Evolutionary conservation across 163 green algal genomes (phyloP).

Genomic region (Scenedesmus sp.): DNA sequence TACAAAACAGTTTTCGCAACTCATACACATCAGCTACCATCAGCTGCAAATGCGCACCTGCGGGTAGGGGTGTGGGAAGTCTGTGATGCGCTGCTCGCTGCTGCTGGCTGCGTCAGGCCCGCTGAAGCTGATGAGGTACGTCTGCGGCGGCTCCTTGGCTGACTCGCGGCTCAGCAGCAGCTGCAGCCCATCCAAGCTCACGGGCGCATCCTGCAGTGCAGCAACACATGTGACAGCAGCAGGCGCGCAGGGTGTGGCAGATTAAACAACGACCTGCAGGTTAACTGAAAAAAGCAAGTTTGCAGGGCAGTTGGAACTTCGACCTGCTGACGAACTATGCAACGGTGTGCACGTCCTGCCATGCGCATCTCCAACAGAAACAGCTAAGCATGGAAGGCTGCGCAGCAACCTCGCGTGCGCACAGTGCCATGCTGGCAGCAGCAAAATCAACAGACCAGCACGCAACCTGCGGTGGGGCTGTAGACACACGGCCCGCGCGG

Average conservation of each 20-base stretch:
- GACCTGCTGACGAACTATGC: no score
- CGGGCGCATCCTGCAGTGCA: slow-evolving; percentile 49
- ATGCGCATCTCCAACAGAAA: no score
- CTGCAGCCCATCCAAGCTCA: slow-evolving; percentile 72
- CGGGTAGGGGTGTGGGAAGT: slow-evolving; percentile 98
- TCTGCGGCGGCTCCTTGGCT: slow-evolving; percentile 88
- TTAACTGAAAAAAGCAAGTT: no score
- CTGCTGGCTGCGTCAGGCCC: slow-evolving; percentile 45
- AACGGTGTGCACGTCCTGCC: no score
- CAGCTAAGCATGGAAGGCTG: background rate
- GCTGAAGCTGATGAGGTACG: slow-evolving; percentile 75
- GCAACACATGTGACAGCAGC: background rate
- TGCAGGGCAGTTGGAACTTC: no score
- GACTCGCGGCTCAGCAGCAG: slow-evolving; percentile 86
- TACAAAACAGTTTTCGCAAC: no score
- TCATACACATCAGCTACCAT: no score
- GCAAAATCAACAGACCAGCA: no score
- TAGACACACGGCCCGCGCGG: background rate
- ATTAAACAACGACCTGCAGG: no score
- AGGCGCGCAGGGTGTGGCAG: no score
- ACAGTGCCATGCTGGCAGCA: no score
- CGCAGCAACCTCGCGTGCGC: background rate
- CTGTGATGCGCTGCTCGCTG: slow-evolving; percentile 77
- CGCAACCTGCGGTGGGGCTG: background rate
- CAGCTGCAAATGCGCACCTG: slow-evolving; percentile 43